Conservation (phyloP, 208 protist species). For the Leishmania turanica region DNA sequence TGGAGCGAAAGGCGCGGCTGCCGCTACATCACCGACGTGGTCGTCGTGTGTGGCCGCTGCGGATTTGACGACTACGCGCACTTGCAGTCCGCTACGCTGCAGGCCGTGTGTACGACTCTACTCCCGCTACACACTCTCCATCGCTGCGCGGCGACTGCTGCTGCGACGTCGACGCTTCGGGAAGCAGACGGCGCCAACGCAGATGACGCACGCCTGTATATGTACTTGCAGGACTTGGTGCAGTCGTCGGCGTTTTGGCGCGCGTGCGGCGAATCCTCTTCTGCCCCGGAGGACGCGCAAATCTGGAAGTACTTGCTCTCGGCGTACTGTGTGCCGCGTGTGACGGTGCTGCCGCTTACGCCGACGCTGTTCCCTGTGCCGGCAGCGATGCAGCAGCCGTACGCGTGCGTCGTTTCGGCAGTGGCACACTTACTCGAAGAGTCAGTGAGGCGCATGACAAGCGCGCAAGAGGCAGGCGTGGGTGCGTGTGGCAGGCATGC, state of each 20-base stretch:
- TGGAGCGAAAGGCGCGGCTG: neutral
- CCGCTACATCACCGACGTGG: slow-evolving; percentile 24
- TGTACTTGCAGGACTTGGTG: slow-evolving; percentile 8
- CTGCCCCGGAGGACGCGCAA: neutral
- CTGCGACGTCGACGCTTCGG: neutral
- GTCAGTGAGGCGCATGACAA: slow-evolving; percentile 6
- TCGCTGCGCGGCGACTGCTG: neutral
- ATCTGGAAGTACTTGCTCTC: neutral
- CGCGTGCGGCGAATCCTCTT: neutral
- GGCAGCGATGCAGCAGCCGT: slow-evolving; percentile 38
- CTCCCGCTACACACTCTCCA: neutral
- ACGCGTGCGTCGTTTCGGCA: slow-evolving; percentile 27
- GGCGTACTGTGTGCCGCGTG: slow-evolving; percentile 26
- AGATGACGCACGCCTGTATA: neutral
- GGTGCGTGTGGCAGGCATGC: neutral
- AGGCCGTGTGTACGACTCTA: slow-evolving; percentile 25
- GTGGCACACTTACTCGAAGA: slow-evolving; percentile 21
- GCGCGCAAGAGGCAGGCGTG: neutral
- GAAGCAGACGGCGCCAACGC: neutral
- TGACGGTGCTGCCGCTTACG: slow-evolving; percentile 45
- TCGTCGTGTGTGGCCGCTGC: slow-evolving; percentile 46
- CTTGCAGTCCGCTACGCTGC: slow-evolving; percentile 19
- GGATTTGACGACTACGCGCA: slow-evolving; percentile 23
- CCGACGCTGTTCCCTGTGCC: slow-evolving; percentile 35
- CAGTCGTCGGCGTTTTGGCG: neutral